A percentile compares a stretch with the other conserved stretches of the same genome.
phyloP scores from a whole-genome alignment of 2,329 filamentous ascomycete species.

The Aspergillus flavus region DNA sequence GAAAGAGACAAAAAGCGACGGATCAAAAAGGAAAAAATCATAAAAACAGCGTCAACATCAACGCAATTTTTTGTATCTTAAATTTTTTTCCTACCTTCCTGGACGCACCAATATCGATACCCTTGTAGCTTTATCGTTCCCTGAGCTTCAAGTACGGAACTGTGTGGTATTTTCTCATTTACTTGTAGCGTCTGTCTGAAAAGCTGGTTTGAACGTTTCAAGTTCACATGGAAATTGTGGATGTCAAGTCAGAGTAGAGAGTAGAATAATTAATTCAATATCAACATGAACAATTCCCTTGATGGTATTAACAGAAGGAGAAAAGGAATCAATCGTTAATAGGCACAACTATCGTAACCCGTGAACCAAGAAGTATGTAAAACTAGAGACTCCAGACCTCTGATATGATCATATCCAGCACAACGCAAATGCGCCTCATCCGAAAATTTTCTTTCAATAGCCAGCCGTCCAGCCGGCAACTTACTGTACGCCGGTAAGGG shows the following conservation, averaged over 20 bases:
- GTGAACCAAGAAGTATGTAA: conserved; percentile 1
- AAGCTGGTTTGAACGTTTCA: not conserved
- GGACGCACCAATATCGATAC: conserved; percentile 39
- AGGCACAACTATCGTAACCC: not conserved
- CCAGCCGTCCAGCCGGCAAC: not conserved
- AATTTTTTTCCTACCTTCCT: conserved; percentile 17
- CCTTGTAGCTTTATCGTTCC: conserved; percentile 29
- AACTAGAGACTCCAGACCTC: not conserved
- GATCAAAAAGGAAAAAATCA: conserved; percentile 20
- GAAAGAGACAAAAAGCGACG: conserved; percentile 20
- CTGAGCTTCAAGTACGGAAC: not conserved
- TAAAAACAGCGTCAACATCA: conserved; percentile 9
- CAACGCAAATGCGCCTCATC: conserved; percentile 1
- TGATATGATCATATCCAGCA: not conserved
- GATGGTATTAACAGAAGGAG: not conserved
- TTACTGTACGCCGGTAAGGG: not conserved
- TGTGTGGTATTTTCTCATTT: not conserved
- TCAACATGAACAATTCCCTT: not conserved
- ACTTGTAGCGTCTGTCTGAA: not conserved
- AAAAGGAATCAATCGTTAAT: not conserved
- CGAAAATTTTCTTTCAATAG: not conserved
- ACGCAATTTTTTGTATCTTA: conserved; percentile 32
- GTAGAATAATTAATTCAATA: not conserved
- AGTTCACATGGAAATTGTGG: not conserved
- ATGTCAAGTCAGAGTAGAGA: not conserved